phyloP scores from a whole-genome alignment of 768 basidiomycete species.

The Tephrocybe sp. region DNA sequence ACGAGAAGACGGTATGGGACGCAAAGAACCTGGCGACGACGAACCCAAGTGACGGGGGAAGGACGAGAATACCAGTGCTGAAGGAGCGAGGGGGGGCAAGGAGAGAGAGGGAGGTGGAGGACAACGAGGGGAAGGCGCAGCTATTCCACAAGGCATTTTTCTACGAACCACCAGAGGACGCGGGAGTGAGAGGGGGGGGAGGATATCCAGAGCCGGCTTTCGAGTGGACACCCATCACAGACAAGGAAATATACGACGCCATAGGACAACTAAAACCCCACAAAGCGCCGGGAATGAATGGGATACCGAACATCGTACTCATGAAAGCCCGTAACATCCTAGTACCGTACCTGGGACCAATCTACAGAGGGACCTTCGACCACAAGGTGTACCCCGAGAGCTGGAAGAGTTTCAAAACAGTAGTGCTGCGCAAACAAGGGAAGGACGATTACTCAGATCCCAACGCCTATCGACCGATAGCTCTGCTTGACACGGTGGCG shows the following conservation, averaged over 20 bases:
- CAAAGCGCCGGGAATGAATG: conserved; percentile 30
- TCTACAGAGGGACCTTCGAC: conserved; percentile 27
- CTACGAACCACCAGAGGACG: conserved; percentile 5
- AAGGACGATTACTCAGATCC: conserved; percentile 29
- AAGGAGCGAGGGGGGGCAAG: background rate
- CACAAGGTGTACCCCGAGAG: conserved; percentile 23
- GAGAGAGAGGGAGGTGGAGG: background rate
- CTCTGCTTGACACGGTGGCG: conserved; percentile 22
- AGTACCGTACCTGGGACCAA: conserved; percentile 20
- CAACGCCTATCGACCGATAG: conserved; percentile 32
- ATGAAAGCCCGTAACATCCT: conserved; percentile 20
- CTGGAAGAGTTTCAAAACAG: conserved; percentile 25
- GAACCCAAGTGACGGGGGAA: conserved; percentile 22
- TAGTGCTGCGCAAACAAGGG: conserved; percentile 35
- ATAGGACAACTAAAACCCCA: conserved; percentile 27
- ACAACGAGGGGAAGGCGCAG: conserved; percentile 24
- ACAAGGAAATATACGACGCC: conserved; percentile 22
- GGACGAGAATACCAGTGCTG: conserved; percentile 24
- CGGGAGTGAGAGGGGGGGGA: conserved; percentile 6
- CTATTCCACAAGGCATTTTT: conserved; percentile 28
- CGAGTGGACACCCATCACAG: conserved; percentile 18
- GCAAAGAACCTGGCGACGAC: conserved; percentile 21
- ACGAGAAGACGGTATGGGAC: conserved; percentile 20
- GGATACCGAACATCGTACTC: conserved; percentile 30
- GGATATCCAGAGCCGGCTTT: conserved; percentile 26